Evolutionary conservation across 352 stramenopile species (phyloP), one percentile per base, ranked within the genome.

Genomic region (Globisporangium canariense): DNA sequence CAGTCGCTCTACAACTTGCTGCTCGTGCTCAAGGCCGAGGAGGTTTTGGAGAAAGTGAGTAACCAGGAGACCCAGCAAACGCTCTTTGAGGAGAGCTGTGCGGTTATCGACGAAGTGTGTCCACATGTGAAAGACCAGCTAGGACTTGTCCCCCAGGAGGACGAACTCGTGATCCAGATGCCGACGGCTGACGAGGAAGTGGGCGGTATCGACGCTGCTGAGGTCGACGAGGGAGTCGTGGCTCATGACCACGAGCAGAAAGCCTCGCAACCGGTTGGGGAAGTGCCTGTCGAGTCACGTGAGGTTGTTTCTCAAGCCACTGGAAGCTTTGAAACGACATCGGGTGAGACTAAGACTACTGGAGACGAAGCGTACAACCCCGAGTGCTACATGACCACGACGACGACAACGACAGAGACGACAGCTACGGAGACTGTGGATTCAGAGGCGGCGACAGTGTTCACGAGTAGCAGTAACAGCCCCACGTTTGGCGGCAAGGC

Each of bases 1-100:
- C 87, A 96, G 65, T 91, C 87, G 47, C 67, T 96, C 51, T 93
- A 93, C 69, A 96, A 96, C 46, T 67, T 96, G 61, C 65, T 96
- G 62, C 66, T 94, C 9, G 88, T 96, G 49, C 58, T 96, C 45
- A 90, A 91, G 60, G 85, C 85, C 4, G 87, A 96, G 38, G 73
- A 88, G 3, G 73, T 94, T 16, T 73, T 96, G 4, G 80, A 94
- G 55, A 74, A 76, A 6, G 62, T 67, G 45, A 84, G 68, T 53
- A 77, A 73, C 41, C 63, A 73, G 10, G 71, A 51, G n/a, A 86
- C 70, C 32, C 72, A 62, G 34, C 62, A 75, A 13, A 91, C 80
- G 53, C 62, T 93, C 50, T 82, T 88, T 34, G 76, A 93, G 25
- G 80, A 89, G 51, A 93, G 78, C 14, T 86, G 77, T 51, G 80